Evolutionary conservation across 2,329 filamentous ascomycete genomes (phyloP).

Genomic region (Madurella fahalii): DNA sequence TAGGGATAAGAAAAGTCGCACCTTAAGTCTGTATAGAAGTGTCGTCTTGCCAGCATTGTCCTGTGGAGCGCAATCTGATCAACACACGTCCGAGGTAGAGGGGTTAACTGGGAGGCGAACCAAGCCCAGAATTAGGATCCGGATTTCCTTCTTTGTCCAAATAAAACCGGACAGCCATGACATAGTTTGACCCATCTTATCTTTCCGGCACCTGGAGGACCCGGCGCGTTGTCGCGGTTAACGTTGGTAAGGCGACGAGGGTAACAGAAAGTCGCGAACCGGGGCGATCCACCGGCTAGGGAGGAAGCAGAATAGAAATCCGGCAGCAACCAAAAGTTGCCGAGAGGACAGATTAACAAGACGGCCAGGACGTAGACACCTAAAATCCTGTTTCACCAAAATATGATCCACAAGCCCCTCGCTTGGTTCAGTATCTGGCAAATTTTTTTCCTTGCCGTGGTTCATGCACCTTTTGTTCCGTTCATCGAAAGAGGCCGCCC

Average conservation of each 20-base stretch:
- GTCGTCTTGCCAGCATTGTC: slow-evolving; percentile 99
- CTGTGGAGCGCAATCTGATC: slow-evolving; percentile 42
- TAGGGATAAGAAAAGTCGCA: slow-evolving; percentile 35
- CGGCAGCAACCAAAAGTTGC: neutral
- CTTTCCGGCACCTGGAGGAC: slow-evolving; percentile 9
- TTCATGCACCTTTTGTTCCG: slow-evolving; percentile 16
- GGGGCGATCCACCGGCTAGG: slow-evolving; percentile 1
- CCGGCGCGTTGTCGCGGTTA: slow-evolving; percentile 2
- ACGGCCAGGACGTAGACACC: neutral
- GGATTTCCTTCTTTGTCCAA: slow-evolving; percentile 95
- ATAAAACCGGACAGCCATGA: slow-evolving; percentile 70
- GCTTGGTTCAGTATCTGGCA: neutral
- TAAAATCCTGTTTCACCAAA: neutral
- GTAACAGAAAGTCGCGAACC: slow-evolving; percentile 2
- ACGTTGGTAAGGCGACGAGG: neutral
- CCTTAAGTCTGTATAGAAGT: slow-evolving; percentile 91
- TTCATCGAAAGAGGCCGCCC: slow-evolving; percentile 14
- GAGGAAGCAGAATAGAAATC: neutral
- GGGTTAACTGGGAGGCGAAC: slow-evolving; percentile 50
- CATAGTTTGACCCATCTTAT: slow-evolving; percentile 59
- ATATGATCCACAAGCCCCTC: neutral
- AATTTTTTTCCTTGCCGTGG: slow-evolving; percentile 12
- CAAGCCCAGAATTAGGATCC: slow-evolving; percentile 90
- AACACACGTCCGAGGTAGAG: slow-evolving; percentile 13
- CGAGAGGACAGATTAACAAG: neutral